These are phyloP conservation scores for Dothistroma septosporum DNA, from an alignment of 2,329 filamentous ascomycete species.

Conservation along the genomic window DNA sequence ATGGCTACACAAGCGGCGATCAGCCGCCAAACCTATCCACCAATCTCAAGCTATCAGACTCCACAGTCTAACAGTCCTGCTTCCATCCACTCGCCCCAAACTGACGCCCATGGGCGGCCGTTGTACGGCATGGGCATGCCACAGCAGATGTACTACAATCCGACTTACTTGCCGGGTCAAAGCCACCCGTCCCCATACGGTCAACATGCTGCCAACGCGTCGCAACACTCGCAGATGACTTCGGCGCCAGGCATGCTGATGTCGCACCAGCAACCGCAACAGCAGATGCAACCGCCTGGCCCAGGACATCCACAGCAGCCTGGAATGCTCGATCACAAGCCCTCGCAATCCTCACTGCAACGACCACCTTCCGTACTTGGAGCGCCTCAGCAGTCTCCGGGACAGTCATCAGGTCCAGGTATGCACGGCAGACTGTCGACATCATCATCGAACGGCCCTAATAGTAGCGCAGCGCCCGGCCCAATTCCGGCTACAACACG, in stretches of 20 bases:
- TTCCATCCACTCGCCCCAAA: constrained; percentile 85
- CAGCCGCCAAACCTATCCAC: constrained; percentile 68
- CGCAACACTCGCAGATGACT: constrained; percentile 53
- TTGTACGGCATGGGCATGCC: constrained; percentile 85
- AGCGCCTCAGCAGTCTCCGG: constrained; percentile 27
- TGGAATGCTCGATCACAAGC: constrained; percentile 26
- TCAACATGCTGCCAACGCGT: constrained; percentile 44
- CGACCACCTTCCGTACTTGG: constrained; percentile 26
- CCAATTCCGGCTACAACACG: constrained; percentile 93
- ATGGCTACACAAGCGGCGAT: constrained; percentile 63
- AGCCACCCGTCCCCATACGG: constrained; percentile 56
- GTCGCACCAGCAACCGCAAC: constrained; percentile 46
- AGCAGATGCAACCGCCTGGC: constrained; percentile 23
- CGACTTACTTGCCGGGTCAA: constrained; percentile 38
- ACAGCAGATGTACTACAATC: constrained; percentile 78
- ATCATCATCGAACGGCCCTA: constrained; percentile 52
- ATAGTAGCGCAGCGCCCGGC: constrained; percentile 87
- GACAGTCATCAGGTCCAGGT: constrained; percentile 32
- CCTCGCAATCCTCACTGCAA: constrained; percentile 25
- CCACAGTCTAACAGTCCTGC: constrained; percentile 93
- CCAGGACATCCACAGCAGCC: constrained; percentile 25
- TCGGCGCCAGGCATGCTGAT: constrained; percentile 50
- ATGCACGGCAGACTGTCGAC: constrained; percentile 24
- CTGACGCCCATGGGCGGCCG: constrained; percentile 78
- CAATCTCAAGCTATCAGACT: constrained; percentile 76